These are phyloP conservation scores for Boletus pseudopeckii DNA, from an alignment of 768 basidiomycete species.

Conservation along the genomic window DNA sequence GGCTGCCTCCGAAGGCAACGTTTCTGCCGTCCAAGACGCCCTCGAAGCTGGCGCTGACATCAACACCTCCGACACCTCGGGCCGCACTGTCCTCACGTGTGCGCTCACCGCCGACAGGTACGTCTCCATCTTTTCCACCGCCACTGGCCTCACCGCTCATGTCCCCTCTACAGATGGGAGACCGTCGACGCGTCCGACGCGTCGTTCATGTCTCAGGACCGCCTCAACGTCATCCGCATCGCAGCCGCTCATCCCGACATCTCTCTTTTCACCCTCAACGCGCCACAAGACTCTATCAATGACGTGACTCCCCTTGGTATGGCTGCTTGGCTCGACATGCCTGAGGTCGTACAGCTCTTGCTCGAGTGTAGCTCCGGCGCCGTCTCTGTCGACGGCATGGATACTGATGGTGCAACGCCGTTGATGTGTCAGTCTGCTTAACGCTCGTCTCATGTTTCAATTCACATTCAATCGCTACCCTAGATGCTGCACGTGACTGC, in stretches of 20 bases:
- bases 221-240: constrained; percentile 54
- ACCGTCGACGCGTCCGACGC: constrained; percentile 67
- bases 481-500: constrained; percentile 78
- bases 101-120: constrained; percentile 73
- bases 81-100: constrained; percentile 63
- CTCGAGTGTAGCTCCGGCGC: constrained; percentile 58
- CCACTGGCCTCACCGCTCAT: constrained; percentile 6
- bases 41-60: constrained; percentile 63
- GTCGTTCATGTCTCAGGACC: constrained; percentile 57
- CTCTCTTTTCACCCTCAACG: constrained; percentile 68
- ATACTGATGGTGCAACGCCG: constrained; percentile 72
- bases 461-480: neutral
- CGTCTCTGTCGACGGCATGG: constrained; percentile 71
- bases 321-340: constrained; percentile 74
- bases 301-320: constrained; percentile 76
- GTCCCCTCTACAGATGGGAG: constrained; percentile 51
- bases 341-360: constrained; percentile 56
- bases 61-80: constrained; percentile 58
- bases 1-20: constrained; percentile 56
- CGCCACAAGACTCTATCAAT: constrained; percentile 64
- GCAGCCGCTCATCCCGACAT: constrained; percentile 55
- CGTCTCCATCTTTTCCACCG: constrained; percentile 16
- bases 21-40: constrained; percentile 49
- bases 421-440: constrained; percentile 68
- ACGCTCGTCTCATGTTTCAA: constrained; percentile 1